Evolutionary conservation across 345 rosid species (phyloP), one percentile per base, ranked within the genome.

Genomic region (Populus euphratica): DNA sequence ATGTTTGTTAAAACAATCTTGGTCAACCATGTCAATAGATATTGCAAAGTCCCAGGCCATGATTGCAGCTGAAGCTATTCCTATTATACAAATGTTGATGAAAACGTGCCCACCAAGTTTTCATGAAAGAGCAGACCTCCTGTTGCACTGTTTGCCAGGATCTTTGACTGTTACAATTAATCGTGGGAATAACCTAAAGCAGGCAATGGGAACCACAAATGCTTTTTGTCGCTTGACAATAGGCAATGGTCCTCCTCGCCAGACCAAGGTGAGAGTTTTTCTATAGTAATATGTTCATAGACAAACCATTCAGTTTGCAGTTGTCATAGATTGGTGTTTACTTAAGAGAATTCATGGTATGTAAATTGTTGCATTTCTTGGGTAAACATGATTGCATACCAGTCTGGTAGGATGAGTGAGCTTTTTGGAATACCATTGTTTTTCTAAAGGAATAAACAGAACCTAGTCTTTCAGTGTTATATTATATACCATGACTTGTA

Each of bases 111-210:
- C 96, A 21, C 94, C 94, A 9, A 88, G 89, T 83, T 92, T 90
- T 81, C 97, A 91, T 44, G 96, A 94, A 73, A 90, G 89, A 82
- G 97, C 93, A 62, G 98, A 92, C 77, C 82, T 87, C 80, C 79
- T 94, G 64, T 85, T 94, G 83, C 98, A 91, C 79, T 94, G 98
- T 86, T 85, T 94, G 81, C 98, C 98, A 14, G 98, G 97, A 69
- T 88, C 90, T 82, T 84, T 94, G 82, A 89, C 92, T 2, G 98
- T 94, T 36, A 91, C 89, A 10, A 86, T 94, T 35, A 87, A 84
- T 85, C 96, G 91, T 31, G 98, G 97, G 59, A 89, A 83, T 78
- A 92, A 92, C 90, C 86, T 94, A 72, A 90, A 90, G 85, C 97
- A 92, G 84, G 78, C 96, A 63, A 82, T 91, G 89, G 98, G 89